phyloP scores from a whole-genome alignment of 257 asterid genomes.

The Solanum habrochaites region DNA sequence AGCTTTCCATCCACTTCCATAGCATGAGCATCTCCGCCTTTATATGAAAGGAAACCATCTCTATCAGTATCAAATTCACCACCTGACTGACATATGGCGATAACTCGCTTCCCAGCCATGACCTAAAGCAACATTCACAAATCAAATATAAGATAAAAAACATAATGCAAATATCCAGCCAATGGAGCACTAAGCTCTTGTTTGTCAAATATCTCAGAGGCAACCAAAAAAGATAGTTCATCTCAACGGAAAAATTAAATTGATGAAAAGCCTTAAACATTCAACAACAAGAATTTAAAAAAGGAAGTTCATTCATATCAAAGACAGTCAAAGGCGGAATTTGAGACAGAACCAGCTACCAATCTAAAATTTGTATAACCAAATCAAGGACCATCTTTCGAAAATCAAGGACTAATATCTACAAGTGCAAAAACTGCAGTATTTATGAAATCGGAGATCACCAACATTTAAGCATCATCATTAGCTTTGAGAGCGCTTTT shows the following conservation, averaged over 20 bases:
- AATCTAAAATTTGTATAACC: not conserved
- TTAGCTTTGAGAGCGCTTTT: not conserved
- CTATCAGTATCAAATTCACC: slow-evolving; percentile 80
- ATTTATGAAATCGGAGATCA: not conserved
- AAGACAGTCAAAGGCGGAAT: not conserved
- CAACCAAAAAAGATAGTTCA: not conserved
- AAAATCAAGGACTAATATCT: not conserved
- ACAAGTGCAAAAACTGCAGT: not conserved
- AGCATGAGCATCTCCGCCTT: slow-evolving; percentile 99
- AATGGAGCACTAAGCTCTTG: not conserved
- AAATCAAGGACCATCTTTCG: not conserved
- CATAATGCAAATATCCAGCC: not conserved
- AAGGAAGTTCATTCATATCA: not conserved
- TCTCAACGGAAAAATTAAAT: not conserved
- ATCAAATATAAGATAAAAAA: slow-evolving; percentile 4
- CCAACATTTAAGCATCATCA: not conserved
- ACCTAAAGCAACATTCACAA: slow-evolving; percentile 15
- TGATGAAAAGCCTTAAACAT: not conserved
- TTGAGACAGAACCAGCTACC: not conserved
- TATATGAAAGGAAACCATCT: slow-evolving; percentile 60
- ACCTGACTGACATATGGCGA: slow-evolving; percentile 92
- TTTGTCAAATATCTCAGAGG: not conserved
- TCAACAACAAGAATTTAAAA: not conserved
- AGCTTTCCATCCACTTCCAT: slow-evolving; percentile 79
- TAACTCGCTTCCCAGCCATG: slow-evolving; percentile 68